Base-by-base conservation (phyloP, 129 eudicot species). In the Flaveria linearis region DNA sequence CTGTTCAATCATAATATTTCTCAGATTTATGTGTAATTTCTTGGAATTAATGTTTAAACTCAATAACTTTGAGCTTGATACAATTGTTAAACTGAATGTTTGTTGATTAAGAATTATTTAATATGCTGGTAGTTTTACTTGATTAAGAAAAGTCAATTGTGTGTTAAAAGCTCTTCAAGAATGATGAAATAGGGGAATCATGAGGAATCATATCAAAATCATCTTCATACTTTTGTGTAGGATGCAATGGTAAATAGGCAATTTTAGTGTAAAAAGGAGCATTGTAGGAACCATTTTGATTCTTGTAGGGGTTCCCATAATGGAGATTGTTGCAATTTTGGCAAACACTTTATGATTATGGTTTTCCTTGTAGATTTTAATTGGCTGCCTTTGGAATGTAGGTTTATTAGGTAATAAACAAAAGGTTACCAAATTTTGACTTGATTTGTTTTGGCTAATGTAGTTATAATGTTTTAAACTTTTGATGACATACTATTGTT, bases 401-500 rank as follows among this genome's bases (percentile, higher is more conserved):
- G 9, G 70, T 15, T 65, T 20, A 5, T 16, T 65, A 28, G 33
- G 33, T 28, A 30, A 16, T 33, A 69, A 69, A 69, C 42, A 2
- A 46, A 45, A 46, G 4, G 76, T 10, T 72, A 33, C 17, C 18
- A n/a, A 70, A 14, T 23, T 47, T 47, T 23, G 25, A 26, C 73
- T 43, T 68, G 23, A 22, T 17, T 36, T 66, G 72, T 53, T 42
- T 68, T 43, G 22, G 33, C 33, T 68, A 41, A 43, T 43, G 7
- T 1, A 17, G 30, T 10, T 67, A 43, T 13, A 16, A 39, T 4
- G 10, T 41, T 74, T 74, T 47, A 12, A 39, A 15, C 5, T 74
- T 74, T 71, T 81, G 41, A 20, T 77, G 53, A 69, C 47, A 23
- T 3, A 7, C 4, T 69, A 73, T 78, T 78, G 43, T 69, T 58